A percentile compares a stretch with the other conserved stretches of the same genome.
Conservation (phyloP, 23 red algal genomes). For the Pyropia haitanensis region DNA sequence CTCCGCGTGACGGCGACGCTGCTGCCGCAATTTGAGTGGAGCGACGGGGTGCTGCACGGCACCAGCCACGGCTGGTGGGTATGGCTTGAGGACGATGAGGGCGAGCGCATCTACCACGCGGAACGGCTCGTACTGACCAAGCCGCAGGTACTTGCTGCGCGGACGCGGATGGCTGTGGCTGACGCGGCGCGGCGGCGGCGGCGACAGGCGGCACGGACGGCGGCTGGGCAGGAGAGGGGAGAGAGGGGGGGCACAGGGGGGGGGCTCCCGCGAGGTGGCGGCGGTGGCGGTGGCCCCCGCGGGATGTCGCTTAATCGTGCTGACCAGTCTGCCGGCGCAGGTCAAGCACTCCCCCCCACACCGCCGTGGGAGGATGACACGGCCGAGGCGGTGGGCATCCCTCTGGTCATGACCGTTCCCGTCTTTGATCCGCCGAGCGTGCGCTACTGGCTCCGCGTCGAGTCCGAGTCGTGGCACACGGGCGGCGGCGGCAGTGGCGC, state of each 20-base stretch:
- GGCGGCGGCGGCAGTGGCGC: constrained; percentile 31
- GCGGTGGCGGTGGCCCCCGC: background rate
- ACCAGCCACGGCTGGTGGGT: constrained; percentile 75
- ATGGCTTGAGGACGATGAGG: constrained; percentile 76
- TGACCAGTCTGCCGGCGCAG: no score
- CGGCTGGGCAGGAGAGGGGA: background rate
- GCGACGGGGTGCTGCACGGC: constrained; percentile 40
- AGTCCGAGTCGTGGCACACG: constrained; percentile 75
- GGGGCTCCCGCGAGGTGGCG: background rate
- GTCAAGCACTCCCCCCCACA: no score
- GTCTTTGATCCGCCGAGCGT: constrained; percentile 73
- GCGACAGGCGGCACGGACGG: constrained; percentile 4
- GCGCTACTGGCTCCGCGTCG: constrained; percentile 56
- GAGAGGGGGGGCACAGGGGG: background rate
- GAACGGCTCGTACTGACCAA: constrained; percentile 52
- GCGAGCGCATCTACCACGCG: constrained; percentile 60
- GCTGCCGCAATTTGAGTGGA: constrained; percentile 65
- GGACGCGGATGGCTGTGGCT: background rate
- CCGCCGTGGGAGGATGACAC: constrained; percentile 1
- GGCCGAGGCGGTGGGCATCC: background rate
- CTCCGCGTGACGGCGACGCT: constrained; percentile 33
- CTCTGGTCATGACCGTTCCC: constrained; percentile 37
- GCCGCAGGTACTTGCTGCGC: constrained; percentile 20
- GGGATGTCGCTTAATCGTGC: no score
- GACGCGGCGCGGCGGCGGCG: background rate